phyloP scores from a whole-genome alignment of 2,329 filamentous ascomycete species.

The Penicillium sp. region DNA sequence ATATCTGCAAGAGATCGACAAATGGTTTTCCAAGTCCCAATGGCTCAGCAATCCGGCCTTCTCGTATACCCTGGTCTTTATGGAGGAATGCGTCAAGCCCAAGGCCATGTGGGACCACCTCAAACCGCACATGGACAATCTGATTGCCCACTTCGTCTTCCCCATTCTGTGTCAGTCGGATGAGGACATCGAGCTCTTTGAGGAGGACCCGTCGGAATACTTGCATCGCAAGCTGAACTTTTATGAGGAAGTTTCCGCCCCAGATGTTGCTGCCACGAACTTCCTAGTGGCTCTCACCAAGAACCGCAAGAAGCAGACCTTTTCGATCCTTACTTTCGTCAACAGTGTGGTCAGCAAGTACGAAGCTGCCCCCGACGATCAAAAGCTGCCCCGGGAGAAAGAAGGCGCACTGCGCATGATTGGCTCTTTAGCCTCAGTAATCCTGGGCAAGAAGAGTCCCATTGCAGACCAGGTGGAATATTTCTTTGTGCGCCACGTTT shows the following conservation, averaged over 20 bases:
- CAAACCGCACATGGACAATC: slow-evolving; percentile 85
- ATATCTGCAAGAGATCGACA: slow-evolving; percentile 90
- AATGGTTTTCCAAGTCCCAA: slow-evolving; percentile 89
- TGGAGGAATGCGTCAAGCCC: slow-evolving; percentile 95
- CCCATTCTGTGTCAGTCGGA: slow-evolving; percentile 87
- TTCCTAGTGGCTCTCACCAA: slow-evolving; percentile 95
- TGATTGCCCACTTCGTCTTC: slow-evolving; percentile 93
- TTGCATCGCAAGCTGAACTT: slow-evolving; percentile 96
- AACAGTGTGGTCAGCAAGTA: slow-evolving; percentile 93
- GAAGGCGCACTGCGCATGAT: slow-evolving; percentile 97
- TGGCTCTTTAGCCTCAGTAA: slow-evolving; percentile 85
- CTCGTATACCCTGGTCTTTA: slow-evolving; percentile 86
- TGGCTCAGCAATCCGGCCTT: slow-evolving; percentile 94
- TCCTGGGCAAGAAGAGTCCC: slow-evolving; percentile 95
- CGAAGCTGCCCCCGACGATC: slow-evolving; percentile 72
- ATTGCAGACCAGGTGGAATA: slow-evolving; percentile 97
- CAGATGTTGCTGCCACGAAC: slow-evolving; percentile 92
- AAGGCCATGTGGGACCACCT: slow-evolving; percentile 95
- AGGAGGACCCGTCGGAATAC: slow-evolving; percentile 92
- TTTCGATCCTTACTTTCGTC: slow-evolving; percentile 88
- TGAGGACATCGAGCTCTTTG: slow-evolving; percentile 89
- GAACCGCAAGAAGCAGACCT: slow-evolving; percentile 89
- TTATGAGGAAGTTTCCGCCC: slow-evolving; percentile 92
- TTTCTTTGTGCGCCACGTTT: slow-evolving; percentile 96
- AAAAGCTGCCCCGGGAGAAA: slow-evolving; percentile 93